Percentiles rank a stretch among this genome's conserved stretches.
Evolutionary conservation across 2,329 filamentous ascomycete genomes (phyloP).

Genomic region (Phialophora macrospora): DNA sequence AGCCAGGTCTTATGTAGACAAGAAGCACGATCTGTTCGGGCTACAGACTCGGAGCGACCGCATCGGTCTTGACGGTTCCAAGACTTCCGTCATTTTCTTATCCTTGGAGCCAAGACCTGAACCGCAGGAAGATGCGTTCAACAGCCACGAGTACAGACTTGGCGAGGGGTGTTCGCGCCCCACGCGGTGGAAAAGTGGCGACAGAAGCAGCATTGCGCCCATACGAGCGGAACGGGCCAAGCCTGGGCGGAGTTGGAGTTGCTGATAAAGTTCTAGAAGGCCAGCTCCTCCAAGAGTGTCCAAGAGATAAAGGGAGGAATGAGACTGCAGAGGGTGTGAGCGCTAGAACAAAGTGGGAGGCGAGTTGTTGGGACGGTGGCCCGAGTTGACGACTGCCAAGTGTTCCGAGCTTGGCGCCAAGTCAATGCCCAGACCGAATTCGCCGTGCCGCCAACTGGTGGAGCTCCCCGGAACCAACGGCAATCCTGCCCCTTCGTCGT

Average conservation of each 20-base stretch:
- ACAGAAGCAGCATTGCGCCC: conserved; percentile 7
- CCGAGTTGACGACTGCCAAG: conserved; percentile 11
- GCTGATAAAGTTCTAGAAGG: conserved; percentile 12
- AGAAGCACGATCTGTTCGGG: conserved; percentile 7
- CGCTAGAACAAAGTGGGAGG: neutral
- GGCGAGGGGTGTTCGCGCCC: neutral
- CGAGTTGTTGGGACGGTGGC: neutral
- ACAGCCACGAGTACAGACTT: conserved; percentile 4
- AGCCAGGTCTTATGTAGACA: conserved; percentile 13
- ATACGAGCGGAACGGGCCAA: conserved; percentile 20
- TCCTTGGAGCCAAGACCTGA: conserved; percentile 17
- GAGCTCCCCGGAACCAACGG: neutral
- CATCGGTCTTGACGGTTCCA: conserved; percentile 5
- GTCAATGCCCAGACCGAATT: neutral
- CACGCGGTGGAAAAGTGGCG: conserved; percentile 21
- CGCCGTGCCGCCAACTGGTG: neutral
- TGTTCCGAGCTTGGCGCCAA: conserved; percentile 7
- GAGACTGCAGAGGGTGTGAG: neutral
- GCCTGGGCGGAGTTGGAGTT: conserved; percentile 19
- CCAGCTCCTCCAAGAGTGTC: neutral
- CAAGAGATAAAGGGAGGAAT: conserved; percentile 6
- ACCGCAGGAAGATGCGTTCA: neutral
- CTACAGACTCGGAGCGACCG: neutral
- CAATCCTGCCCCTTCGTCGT: no score
- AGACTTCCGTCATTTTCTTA: conserved; percentile 10